Percentiles rank a stretch among this genome's conserved stretches.
Conservation (phyloP, 768 basidiomycete species). For the Gymnopilus junonius region DNA sequence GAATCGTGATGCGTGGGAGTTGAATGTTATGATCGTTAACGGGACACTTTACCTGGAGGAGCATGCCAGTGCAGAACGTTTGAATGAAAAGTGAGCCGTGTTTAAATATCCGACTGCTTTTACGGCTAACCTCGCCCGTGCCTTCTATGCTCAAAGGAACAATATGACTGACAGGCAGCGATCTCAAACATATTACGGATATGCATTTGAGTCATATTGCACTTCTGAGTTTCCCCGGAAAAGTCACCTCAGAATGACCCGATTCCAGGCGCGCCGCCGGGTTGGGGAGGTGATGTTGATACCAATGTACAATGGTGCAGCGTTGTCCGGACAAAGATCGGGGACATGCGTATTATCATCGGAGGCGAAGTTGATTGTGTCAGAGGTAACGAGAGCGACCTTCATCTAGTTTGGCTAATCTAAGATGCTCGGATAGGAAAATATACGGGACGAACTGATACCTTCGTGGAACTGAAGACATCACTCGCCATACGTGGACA, state of each 20-base stretch:
- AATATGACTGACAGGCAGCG: slow-evolving; percentile 67
- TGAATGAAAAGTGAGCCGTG: slow-evolving; percentile 66
- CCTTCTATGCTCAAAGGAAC: slow-evolving; percentile 48
- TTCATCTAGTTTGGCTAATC: slow-evolving; percentile 9
- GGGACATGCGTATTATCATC: slow-evolving; percentile 71
- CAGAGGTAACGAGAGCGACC: slow-evolving; percentile 51
- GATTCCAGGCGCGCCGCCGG: slow-evolving; percentile 39
- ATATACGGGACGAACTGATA: slow-evolving; percentile 64
- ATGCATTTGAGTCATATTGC: slow-evolving; percentile 89
- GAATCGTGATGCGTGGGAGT: slow-evolving; percentile 74
- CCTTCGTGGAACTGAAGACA: slow-evolving; percentile 86
- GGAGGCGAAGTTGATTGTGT: slow-evolving; percentile 95
- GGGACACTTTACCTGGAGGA: slow-evolving; percentile 80
- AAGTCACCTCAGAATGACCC: slow-evolving; percentile 20
- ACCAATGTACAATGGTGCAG: slow-evolving; percentile 93
- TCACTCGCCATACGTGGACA: slow-evolving; percentile 69
- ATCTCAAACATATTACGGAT: slow-evolving; percentile 78
- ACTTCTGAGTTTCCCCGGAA: slow-evolving; percentile 53
- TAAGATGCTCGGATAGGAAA: slow-evolving; percentile 43
- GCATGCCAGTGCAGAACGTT: slow-evolving; percentile 59
- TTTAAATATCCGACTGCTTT: not conserved
- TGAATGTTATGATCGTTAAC: slow-evolving; percentile 80
- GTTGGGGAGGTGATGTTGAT: slow-evolving; percentile 83
- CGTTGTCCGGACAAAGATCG: slow-evolving; percentile 86
- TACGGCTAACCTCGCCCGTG: not conserved